A percentile compares a stretch with the other conserved stretches of the same genome.
Evolutionary conservation across 768 basidiomycete species (phyloP).

Genomic region (Crassisporium funariophilum): DNA sequence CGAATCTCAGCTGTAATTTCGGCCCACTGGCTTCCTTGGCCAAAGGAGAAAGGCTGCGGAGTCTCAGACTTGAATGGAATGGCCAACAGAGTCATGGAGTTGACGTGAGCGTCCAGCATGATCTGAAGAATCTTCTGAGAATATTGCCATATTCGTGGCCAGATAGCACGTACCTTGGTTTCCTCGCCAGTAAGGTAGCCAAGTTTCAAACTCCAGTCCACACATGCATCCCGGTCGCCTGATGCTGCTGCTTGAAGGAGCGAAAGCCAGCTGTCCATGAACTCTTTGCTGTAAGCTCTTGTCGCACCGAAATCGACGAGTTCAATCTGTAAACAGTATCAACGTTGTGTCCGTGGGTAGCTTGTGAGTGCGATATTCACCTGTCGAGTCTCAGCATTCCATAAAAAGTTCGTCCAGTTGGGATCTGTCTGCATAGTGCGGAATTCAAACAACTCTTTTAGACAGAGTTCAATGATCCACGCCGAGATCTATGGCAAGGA

Average conservation of each 20-base stretch:
- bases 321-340: constrained; percentile 53
- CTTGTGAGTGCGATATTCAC: constrained; percentile 31
- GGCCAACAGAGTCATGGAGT: constrained; percentile 82
- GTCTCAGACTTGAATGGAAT: constrained; percentile 76
- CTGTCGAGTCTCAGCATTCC: constrained; percentile 67
- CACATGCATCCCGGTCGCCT: constrained; percentile 67
- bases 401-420: constrained; percentile 98
- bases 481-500: constrained; percentile 68
- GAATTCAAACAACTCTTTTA: constrained; percentile 90
- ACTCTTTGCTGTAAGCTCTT: constrained; percentile 78
- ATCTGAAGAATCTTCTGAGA: too few relatives aligned
- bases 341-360: not conserved
- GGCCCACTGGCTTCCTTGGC: constrained; percentile 61
- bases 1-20: constrained; percentile 79
- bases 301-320: constrained; percentile 97
- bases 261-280: constrained; percentile 85
- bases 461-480: constrained; percentile 80
- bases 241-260: constrained; percentile 81
- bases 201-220: constrained; percentile 73
- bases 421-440: constrained; percentile 98
- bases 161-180: constrained; percentile 55
- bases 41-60: constrained; percentile 79
- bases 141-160: too few relatives aligned
- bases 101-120: constrained; percentile 87
- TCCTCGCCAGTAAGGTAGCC: constrained; percentile 93